A percentile compares a stretch with the other conserved stretches of the same genome.
Evolutionary conservation across 2,329 filamentous ascomycete genomes (phyloP).

Genomic region (Cytospora piceicola): DNA sequence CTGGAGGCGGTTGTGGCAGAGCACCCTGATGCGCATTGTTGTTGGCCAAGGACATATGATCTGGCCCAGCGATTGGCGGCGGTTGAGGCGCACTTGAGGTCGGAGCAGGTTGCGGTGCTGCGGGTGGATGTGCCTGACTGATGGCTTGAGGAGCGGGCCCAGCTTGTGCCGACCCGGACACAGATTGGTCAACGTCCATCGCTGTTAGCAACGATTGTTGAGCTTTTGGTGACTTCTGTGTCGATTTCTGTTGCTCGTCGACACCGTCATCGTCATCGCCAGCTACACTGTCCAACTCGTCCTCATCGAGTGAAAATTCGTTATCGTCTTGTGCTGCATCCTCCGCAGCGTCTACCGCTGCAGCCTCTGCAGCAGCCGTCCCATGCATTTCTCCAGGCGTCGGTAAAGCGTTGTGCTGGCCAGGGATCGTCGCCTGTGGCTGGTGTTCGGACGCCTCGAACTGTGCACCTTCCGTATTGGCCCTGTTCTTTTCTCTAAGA

Average conservation of each 20-base stretch:
- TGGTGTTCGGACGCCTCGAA: neutral
- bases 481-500: neutral
- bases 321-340: neutral
- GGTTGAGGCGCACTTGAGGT: neutral
- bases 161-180: neutral
- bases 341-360: neutral
- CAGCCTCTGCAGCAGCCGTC: neutral
- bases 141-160: neutral
- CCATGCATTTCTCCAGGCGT: neutral
- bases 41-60: neutral
- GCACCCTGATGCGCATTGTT: neutral
- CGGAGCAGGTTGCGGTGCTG: neutral
- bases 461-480: neutral
- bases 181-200: slow-evolving; percentile 1
- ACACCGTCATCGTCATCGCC: slow-evolving; percentile 2
- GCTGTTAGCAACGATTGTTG: neutral
- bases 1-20: neutral
- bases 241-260: neutral
- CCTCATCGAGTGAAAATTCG: slow-evolving; percentile 11
- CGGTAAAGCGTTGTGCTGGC: neutral
- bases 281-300: neutral
- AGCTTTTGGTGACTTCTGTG: neutral
- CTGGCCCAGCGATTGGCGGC: neutral
- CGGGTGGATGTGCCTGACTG: neutral
- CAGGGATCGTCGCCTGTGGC: neutral